Evolutionary conservation across 352 stramenopile genomes (phyloP), one percentile per base, ranked within the genome.

Genomic region (Globisporangium middletonii): DNA sequence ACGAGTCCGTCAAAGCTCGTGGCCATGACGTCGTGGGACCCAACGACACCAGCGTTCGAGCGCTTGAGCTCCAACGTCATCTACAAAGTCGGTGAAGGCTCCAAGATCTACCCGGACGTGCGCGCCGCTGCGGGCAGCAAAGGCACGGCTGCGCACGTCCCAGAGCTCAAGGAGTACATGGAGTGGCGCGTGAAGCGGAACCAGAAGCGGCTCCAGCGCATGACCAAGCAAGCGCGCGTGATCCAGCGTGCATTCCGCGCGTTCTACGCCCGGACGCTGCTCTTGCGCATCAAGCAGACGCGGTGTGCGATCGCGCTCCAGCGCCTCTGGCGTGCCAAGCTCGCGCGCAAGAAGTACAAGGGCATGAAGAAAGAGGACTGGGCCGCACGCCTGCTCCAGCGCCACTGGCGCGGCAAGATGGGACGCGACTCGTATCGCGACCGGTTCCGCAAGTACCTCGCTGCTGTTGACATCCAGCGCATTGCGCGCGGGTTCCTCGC

Each of bases 111-210:
- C 65, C 86, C 87, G 0, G 64, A 83, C 7, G 18, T 27, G 8
- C n/a, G 11, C 3, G 16, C 4, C 5, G 53, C 66, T 1, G 7
- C 0, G 9, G 5, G 33, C 12, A 1, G 4, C n/a, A 53, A 35
- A 12, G 26, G 18, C 15, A 12, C 2, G 1, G 50, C 53, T 18
- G 35, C 50, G 2, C 57, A 61, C 0, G 53, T 88, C n/a, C 78
- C 82, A 23, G 86, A 97, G 64, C 86, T 97, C 27, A 92, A 93
- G 44, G 95, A 98, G 67, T 98, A 98, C 82, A 98, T 98, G 95
- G 73, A 72, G 11, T 98, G 95, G 94, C 79, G 95, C 49, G 80
- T 98, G 28, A 88, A 94, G 65, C 77, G 94, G 26, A 98, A 98
- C 63, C 82, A 94, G 53, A 98, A 97, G 75, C 77, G 92, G 12